phyloP scores from a whole-genome alignment of 257 asterid genomes.

The Nicotiana obtusifolia region DNA sequence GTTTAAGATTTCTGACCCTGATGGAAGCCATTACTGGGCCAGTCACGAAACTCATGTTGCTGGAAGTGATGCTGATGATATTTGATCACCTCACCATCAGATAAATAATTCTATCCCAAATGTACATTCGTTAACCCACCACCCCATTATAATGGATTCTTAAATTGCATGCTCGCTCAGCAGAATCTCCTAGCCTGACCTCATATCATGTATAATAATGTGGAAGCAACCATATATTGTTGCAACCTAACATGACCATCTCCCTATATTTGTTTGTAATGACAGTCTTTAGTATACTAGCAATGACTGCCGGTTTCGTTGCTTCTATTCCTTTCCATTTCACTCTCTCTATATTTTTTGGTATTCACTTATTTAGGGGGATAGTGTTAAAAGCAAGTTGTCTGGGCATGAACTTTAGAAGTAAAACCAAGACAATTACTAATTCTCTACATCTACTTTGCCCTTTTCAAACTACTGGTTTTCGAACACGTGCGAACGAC shows the following conservation, averaged over 20 bases:
- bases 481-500: too few species aligned
- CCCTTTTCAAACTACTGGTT: neutral
- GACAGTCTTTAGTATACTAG: neutral
- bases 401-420: neutral
- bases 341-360: neutral
- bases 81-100: conserved; percentile 15
- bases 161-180: neutral
- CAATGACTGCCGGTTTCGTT: neutral
- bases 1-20: conserved; percentile 22
- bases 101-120: conserved; percentile 21
- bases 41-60: conserved; percentile 48
- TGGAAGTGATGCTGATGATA: conserved; percentile 64
- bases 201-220: neutral
- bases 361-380: neutral
- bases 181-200: neutral
- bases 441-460: neutral
- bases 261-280: neutral
- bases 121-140: conserved; percentile 36
- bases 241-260: neutral
- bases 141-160: conserved; percentile 1
- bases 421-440: neutral
- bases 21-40: conserved; percentile 34
- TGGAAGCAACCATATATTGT: neutral
- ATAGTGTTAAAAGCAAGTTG: neutral
- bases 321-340: neutral